Base-by-base conservation (phyloP, 306 rosid species). In the Quercus variabilis region DNA sequence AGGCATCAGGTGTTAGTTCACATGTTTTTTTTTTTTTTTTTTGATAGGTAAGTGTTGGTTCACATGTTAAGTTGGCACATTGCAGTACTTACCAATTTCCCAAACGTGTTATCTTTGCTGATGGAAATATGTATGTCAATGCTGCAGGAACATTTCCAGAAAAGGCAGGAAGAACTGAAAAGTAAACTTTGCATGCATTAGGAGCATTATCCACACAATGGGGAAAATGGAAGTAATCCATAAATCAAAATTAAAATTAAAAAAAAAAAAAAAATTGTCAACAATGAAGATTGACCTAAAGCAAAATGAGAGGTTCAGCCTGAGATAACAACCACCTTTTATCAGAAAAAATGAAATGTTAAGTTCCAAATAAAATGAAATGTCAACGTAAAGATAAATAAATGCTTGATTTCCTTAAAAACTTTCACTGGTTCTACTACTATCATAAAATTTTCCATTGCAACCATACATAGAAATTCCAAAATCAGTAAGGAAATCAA, bases 121-220 rank as follows among this genome's bases (percentile, higher is more conserved):
- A 89, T 74, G 98, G 97, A 80, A 85, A 91, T 87, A 63, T 84
- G 69, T 77, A 68, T 74, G 86, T 92, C 73, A 92, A 86, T 8
- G 91, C 88, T 19, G 93, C 98, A 70, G 97, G 98, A 83, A 94
- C 91, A 78, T 91, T 94, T 72, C 98, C 98, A 56, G 98, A 94
- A 83, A 94, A 92, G 64, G 94, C 97, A 23, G 98, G 98, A 77
- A 92, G 96, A 80, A 94, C 97, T 94, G 92, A 77, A 79, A 78
- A 78, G n/a, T 74, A 83, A 75, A 57, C 81, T 78, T 49, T 68
- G 70, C 74, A 75, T 70, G 58, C 49, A 52, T 58, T 21, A 74
- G 26, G 73, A 30, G 8, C 71, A 60, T 58, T 63, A 80, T 26
- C 33, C 52, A 46, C 76, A 51, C 20, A 71, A 63, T 69, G 76